Conservation (phyloP, 805 yeast genomes). For the Pichia ethanolica region DNA sequence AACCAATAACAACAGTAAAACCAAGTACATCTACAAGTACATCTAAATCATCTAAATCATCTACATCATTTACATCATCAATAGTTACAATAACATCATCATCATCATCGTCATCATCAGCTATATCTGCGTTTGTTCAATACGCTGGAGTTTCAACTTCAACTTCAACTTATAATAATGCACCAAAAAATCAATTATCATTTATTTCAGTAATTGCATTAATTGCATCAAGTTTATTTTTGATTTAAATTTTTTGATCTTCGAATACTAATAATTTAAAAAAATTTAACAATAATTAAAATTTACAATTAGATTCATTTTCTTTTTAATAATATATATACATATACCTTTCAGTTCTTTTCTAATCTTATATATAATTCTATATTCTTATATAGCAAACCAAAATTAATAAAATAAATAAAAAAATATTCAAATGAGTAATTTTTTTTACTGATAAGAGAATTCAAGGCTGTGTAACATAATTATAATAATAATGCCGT, state of each 20-base stretch:
- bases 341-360: not conserved
- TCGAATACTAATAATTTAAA: no score
- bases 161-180: not conserved
- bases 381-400: no score
- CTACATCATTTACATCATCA: conserved; percentile 3
- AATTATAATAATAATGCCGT: no score
- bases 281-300: no score
- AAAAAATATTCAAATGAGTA: no score
- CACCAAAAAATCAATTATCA: not conserved
- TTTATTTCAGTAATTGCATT: not conserved
- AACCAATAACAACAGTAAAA: no score
- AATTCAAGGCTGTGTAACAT: no score
- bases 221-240: conserved; percentile 1
- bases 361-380: not conserved
- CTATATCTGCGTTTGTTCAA: not conserved
- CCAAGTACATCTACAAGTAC: not conserved
- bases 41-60: not conserved
- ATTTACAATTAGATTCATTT: not conserved
- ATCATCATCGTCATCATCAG: conserved; percentile 1
- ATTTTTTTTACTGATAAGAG: no score
- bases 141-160: not conserved
- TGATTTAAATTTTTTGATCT: no score
- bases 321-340: not conserved
- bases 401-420: no score
- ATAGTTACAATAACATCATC: not conserved